These are phyloP conservation scores for Scutellaria barbata DNA, from an alignment of 257 asterid species.

Conservation along the genomic window DNA sequence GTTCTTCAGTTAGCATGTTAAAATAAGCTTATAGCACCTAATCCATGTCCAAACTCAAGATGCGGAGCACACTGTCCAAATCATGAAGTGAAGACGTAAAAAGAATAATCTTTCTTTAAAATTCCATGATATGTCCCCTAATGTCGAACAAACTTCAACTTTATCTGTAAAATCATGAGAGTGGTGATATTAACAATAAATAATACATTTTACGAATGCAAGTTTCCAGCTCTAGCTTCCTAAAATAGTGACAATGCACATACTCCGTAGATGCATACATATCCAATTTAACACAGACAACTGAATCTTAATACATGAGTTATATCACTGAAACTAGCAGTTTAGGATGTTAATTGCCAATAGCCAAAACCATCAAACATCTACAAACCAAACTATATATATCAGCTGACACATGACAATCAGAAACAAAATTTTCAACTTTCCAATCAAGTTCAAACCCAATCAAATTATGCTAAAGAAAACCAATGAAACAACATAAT, in stretches of 20 bases:
- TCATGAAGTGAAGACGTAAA: not conserved
- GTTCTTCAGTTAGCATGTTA: not conserved
- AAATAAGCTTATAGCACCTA: conserved; percentile 3
- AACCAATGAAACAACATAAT: conserved; percentile 8
- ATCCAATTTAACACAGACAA: not conserved
- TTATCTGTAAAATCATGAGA: not conserved
- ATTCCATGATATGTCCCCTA: not conserved
- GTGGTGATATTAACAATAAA: not conserved
- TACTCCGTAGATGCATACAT: not conserved
- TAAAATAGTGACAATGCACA: not conserved
- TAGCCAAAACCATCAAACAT: not conserved
- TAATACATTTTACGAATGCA: conserved; percentile 13
- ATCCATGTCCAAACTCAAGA: conserved; percentile 4
- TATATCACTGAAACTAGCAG: not conserved
- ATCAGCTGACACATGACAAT: not conserved
- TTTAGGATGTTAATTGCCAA: not conserved
- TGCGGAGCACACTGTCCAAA: not conserved
- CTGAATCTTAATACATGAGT: not conserved
- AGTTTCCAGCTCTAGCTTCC: not conserved
- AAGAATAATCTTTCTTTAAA: not conserved
- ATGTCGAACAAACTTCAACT: not conserved
- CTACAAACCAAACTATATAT: not conserved
- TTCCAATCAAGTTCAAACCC: conserved; percentile 24
- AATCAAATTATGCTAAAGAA: conserved; percentile 4
- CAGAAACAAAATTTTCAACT: not conserved